A percentile compares a stretch with the other conserved stretches of the same genome.
Evolutionary conservation across 352 stramenopile genomes (phyloP).

Genomic region (Phytopythium vexans): DNA sequence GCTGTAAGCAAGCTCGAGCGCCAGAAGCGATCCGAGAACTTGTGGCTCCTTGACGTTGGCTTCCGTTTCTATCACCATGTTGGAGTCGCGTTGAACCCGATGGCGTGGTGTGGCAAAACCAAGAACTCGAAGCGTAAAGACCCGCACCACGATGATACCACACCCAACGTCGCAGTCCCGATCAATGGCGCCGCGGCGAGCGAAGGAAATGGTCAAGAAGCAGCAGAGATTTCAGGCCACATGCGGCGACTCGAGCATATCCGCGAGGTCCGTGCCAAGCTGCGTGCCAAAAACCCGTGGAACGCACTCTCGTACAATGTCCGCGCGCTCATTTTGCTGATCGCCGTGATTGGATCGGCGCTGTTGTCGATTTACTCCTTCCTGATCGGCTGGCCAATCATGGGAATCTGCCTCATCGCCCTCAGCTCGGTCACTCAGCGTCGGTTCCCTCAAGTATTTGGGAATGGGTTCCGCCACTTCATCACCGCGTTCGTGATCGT

Average conservation of each 20-base stretch:
- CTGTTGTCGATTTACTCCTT: constrained; percentile 60
- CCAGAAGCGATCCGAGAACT: constrained; percentile 60
- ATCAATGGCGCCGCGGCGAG: constrained; percentile 9
- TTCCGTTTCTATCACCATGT: constrained; percentile 73
- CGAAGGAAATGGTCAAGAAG: not conserved
- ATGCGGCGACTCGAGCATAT: constrained; percentile 32
- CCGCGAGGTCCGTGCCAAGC: constrained; percentile 27
- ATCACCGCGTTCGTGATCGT: constrained; percentile 70
- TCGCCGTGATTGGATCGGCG: constrained; percentile 51
- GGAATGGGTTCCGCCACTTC: constrained; percentile 67
- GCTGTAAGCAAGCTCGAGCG: constrained; percentile 45
- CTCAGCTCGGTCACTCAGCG: constrained; percentile 63
- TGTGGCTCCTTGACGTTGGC: constrained; percentile 74
- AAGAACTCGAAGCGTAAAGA: constrained; percentile 13
- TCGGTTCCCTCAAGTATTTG: constrained; percentile 78
- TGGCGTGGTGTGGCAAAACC: constrained; percentile 21
- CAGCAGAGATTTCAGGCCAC: constrained; percentile 12
- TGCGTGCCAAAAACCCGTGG: constrained; percentile 55
- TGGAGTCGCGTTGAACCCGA: constrained; percentile 39
- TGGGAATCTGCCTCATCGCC: constrained; percentile 66
- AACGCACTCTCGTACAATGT: constrained; percentile 35
- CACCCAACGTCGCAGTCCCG: constrained; percentile 9
- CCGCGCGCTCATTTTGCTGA: constrained; percentile 43
- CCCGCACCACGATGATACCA: not conserved
- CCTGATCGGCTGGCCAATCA: constrained; percentile 70